Base-by-base conservation (phyloP, 176 grass and related monocot species). In the Tillandsia leiboldiana region DNA sequence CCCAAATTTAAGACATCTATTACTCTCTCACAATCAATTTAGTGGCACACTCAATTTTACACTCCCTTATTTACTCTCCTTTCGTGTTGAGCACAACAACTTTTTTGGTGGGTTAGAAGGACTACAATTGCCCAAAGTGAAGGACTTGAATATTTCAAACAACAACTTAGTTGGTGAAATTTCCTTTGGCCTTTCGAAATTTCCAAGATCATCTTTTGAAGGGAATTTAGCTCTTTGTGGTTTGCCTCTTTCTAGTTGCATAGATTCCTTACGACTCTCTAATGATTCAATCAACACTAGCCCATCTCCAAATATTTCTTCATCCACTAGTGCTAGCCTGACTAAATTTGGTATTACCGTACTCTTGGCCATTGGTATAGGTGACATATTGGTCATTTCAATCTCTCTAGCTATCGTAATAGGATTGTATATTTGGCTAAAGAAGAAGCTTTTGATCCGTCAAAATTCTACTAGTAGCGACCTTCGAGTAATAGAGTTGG, bases 401-500 rank as follows among this genome's bases (percentile, higher is more conserved):
- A 42, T 77, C n/a, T 87, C 84, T 3, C 9, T 87, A 24, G 42
- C 70, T 0, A 67, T 87, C 29, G 73, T 83, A 0, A 20, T 80
- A 0, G 72, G 78, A 51, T 85, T 66, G 75, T 87, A 84, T 54
- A 15, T 82, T 12, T 91, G 87, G 78, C n/a, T 87, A 77, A 77
- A 75, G 68, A 82, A 54, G 18, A 91, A 80, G 76, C 79, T 91
- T 8, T 50, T 77, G 62, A 68, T 64, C 29, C 42, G 64, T 3
- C 72, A 22, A 53, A 65, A 57, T 12, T 52, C 63, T 48, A 42
- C 70, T 33, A 53, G 73, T 10, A 75, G 51, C 1, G 28, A 71
- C 3, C 26, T 74, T n/a, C 26, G 66, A 28, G 69, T 82, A 9
- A 50, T 80, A 9, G 85, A 82, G 18, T 65, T 70, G 0, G 67